phyloP scores from a whole-genome alignment of 2,329 filamentous ascomycete species.

The Colletotrichum gigasporum region DNA sequence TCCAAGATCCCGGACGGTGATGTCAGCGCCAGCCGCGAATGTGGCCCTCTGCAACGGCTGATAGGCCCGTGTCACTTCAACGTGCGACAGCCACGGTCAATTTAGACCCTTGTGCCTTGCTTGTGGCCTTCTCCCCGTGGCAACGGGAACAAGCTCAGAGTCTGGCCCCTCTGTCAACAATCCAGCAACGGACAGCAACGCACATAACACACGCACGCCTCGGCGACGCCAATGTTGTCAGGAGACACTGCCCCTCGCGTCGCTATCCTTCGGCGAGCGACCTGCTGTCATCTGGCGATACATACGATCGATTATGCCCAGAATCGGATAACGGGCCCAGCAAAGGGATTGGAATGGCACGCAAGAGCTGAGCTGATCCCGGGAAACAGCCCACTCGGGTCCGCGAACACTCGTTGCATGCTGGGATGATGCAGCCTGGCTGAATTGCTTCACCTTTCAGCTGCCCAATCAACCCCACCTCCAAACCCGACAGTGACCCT shows the following conservation, averaged over 20 bases:
- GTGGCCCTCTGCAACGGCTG: conserved; percentile 17
- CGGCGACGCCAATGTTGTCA: no score
- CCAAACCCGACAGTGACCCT: no score
- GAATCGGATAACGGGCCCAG: no score
- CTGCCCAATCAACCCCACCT: conserved; percentile 10
- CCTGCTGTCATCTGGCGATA: background rate
- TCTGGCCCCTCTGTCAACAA: conserved; percentile 22
- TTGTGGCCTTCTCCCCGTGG: conserved; percentile 16
- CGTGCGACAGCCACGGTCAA: conserved; percentile 16
- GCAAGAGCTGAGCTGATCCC: background rate
- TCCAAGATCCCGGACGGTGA: conserved; percentile 26
- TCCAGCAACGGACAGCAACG: no score
- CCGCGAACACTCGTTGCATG: background rate
- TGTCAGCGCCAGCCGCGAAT: conserved; percentile 19
- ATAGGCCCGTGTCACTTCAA: conserved; percentile 28
- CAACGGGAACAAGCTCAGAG: conserved; percentile 18
- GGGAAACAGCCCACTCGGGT: background rate
- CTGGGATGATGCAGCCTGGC: background rate
- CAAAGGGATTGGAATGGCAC: no score
- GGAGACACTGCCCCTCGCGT: no score
- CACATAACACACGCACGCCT: no score
- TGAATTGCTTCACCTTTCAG: conserved; percentile 20
- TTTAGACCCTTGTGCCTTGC: conserved; percentile 20
- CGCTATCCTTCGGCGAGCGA: no score
- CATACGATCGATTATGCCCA: no score